A percentile compares a stretch with the other conserved stretches of the same genome.
Evolutionary conservation across 2,329 filamentous ascomycete species (phyloP).

Genomic region (Penicillium concentricum): DNA sequence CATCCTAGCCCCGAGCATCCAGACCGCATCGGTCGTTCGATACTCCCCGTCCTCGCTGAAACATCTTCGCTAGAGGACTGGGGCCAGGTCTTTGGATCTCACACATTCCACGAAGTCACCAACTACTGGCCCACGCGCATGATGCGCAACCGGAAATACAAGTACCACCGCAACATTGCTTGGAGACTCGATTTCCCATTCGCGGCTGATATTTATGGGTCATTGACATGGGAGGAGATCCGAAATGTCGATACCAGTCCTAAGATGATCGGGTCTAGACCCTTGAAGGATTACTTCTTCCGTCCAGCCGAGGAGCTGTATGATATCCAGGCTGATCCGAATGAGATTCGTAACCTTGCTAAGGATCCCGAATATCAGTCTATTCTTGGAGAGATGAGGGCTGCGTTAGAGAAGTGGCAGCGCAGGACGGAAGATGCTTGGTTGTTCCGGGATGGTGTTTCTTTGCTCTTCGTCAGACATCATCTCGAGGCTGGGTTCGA

Average conservation of each 20-base stretch:
- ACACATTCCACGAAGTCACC: constrained; percentile 53
- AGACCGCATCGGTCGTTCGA: constrained; percentile 33
- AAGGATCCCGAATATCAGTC: not conserved
- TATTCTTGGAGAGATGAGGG: constrained; percentile 1
- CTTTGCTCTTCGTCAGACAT: constrained; percentile 1
- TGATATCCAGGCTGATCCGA: constrained; percentile 3
- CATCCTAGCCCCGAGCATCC: constrained; percentile 10
- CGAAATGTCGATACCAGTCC: constrained; percentile 33
- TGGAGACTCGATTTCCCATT: constrained; percentile 54
- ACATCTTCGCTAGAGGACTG: constrained; percentile 16
- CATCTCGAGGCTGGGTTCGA: constrained; percentile 5
- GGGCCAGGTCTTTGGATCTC: constrained; percentile 49
- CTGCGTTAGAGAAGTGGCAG: constrained; percentile 2
- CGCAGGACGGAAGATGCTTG: constrained; percentile 1
- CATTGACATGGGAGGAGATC: constrained; percentile 47
- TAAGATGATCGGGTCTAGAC: constrained; percentile 6
- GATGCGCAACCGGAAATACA: constrained; percentile 44
- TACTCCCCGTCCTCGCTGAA: constrained; percentile 38
- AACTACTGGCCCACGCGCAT: constrained; percentile 54
- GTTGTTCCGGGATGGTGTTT: constrained; percentile 9
- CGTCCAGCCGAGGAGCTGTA: constrained; percentile 6
- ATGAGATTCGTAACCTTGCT: constrained; percentile 1
- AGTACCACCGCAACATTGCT: constrained; percentile 53
- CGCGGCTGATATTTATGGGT: constrained; percentile 48
- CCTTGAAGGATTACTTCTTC: constrained; percentile 1